Conservation (phyloP, 805 yeast species). For the Jamesozyma gamospora region DNA sequence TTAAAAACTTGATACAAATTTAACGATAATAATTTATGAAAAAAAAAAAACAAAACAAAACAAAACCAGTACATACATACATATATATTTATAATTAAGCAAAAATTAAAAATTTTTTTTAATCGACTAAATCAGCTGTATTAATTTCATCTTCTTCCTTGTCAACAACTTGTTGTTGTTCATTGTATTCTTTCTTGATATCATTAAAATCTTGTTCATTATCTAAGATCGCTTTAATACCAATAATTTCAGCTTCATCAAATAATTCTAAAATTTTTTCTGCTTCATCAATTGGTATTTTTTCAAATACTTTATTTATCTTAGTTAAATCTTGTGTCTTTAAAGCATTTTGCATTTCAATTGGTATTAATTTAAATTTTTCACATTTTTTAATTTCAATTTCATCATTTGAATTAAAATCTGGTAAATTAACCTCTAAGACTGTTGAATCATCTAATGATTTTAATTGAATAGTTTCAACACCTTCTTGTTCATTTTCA, state of each 20-base stretch:
- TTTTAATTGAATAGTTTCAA: constrained; percentile 76
- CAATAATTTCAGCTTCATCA: constrained; percentile 74
- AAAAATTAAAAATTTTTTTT: not conserved
- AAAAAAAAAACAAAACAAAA: too few relatives aligned
- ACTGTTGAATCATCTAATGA: constrained; percentile 78
- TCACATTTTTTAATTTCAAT: constrained; percentile 38
- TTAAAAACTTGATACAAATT: constrained; percentile 23
- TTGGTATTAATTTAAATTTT: constrained; percentile 48
- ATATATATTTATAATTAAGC: too few relatives aligned
- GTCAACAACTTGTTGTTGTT: constrained; percentile 1
- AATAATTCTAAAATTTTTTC: constrained; percentile 65
- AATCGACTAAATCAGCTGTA: constrained; percentile 13
- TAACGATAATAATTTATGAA: too few relatives aligned
- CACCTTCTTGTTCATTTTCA: constrained; percentile 44
- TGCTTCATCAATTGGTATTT: constrained; percentile 65
- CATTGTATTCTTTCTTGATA: constrained; percentile 37
- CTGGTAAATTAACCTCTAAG: constrained; percentile 61
- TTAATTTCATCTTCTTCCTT: constrained; percentile 1
- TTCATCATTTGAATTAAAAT: constrained; percentile 39
- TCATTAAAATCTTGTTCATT: constrained; percentile 61
- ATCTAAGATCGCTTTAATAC: constrained; percentile 66
- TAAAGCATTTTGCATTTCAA: constrained; percentile 65
- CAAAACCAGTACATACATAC: too few relatives aligned
- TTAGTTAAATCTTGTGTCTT: constrained; percentile 59
- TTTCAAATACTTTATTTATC: constrained; percentile 74